phyloP scores from a whole-genome alignment of 768 basidiomycete genomes.

The Leucogyrophana mollusca region DNA sequence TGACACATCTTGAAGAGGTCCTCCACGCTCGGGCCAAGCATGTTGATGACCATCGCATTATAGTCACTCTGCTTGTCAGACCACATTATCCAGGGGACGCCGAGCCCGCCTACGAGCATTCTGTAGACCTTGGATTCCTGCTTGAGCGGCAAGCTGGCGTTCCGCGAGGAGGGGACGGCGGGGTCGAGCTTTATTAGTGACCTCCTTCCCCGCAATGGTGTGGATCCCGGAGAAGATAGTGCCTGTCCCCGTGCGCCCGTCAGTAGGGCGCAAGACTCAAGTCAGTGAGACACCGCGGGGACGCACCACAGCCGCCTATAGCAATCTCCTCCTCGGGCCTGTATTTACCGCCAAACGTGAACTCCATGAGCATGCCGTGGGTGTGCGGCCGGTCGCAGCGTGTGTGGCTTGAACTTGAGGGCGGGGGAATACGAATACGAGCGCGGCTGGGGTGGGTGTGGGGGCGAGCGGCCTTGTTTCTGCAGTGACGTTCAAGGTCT shows the following conservation, averaged over 20 bases:
- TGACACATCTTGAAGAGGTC: constrained; percentile 89
- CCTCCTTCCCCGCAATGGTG: constrained; percentile 79
- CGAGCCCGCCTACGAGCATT: constrained; percentile 83
- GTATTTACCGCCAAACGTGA: too few relatives aligned
- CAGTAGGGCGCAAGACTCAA: not conserved
- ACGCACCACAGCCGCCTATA: constrained; percentile 71
- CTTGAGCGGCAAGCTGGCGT: constrained; percentile 68
- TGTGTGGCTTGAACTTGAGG: not conserved
- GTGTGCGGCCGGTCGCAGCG: too few relatives aligned
- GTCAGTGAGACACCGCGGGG: too few relatives aligned
- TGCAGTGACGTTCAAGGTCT: constrained; percentile 1
- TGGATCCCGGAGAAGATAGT: constrained; percentile 79
- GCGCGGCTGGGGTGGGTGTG: too few relatives aligned
- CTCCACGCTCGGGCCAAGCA: constrained; percentile 87
- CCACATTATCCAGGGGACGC: constrained; percentile 92
- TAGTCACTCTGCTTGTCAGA: constrained; percentile 90
- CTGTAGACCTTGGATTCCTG: constrained; percentile 94
- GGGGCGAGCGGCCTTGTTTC: constrained; percentile 12
- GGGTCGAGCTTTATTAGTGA: constrained; percentile 84
- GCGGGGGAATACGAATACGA: constrained; percentile 4
- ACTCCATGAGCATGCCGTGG: constrained; percentile 46
- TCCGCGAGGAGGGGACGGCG: too few relatives aligned
- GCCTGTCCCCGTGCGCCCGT: constrained; percentile 39
- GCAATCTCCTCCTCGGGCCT: constrained; percentile 78
- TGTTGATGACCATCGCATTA: constrained; percentile 97